These are phyloP conservation scores for Santalum album DNA, from an alignment of 164 flowering plant genomes.

Conservation along the genomic window DNA sequence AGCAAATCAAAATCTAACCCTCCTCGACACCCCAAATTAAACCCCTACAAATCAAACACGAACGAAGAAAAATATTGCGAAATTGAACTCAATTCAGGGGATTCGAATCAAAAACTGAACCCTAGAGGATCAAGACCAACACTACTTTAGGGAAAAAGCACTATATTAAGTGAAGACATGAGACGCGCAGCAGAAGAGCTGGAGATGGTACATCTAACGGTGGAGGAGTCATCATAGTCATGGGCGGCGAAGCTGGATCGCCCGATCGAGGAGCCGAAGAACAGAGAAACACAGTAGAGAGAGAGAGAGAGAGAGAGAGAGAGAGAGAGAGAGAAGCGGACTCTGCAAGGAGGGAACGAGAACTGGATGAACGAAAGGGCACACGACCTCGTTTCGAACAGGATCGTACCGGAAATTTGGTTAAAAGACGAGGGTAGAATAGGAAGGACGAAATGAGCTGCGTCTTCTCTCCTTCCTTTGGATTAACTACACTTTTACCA, in stretches of 20 bases:
- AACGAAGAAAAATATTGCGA: background rate
- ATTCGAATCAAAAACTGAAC: background rate
- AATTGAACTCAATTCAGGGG: background rate
- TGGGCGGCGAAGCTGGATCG: slow-evolving; percentile 23
- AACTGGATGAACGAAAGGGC: too few species aligned
- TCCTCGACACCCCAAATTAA: slow-evolving; percentile 16
- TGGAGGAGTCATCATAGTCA: slow-evolving; percentile 73
- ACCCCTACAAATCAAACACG: slow-evolving; percentile 27
- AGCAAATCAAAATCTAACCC: slow-evolving; percentile 13
- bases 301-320: too few species aligned
- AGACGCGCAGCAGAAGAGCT: slow-evolving; percentile 1
- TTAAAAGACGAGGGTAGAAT: background rate
- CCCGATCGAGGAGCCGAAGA: slow-evolving; percentile 30
- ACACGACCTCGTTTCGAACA: background rate
- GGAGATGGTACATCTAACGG: slow-evolving; percentile 46
- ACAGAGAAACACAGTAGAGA: background rate
- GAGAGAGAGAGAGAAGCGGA: slow-evolving; percentile 8
- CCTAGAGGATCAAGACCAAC: background rate
- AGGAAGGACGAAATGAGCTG: background rate
- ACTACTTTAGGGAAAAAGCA: background rate
- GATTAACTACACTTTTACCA: too few species aligned
- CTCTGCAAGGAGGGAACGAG: background rate
- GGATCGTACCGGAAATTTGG: background rate
- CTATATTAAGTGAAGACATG: background rate
- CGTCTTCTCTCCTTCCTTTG: too few species aligned